Base-by-base conservation (phyloP, 2,329 filamentous ascomycete genomes). In the Harringtonia lauricola region DNA sequence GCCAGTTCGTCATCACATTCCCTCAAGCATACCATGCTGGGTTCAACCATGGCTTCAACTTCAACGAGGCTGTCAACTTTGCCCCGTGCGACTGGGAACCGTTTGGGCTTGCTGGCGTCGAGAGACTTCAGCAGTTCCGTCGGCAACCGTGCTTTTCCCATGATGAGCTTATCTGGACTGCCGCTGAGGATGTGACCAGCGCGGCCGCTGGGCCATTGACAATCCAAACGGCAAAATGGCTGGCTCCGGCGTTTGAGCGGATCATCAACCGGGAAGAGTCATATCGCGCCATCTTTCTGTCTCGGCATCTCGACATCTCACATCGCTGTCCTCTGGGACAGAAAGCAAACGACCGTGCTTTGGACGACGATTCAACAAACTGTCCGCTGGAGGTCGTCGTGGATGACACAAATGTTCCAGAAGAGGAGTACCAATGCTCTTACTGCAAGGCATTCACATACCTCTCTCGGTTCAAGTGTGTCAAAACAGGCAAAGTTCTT, bases 61-160 rank as follows among this genome's bases (percentile, higher is more conserved):
- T 95, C 63, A 98, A 98, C 54, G 92, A 98, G 61, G 92, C 92
- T 6, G 92, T 98, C 53, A 98, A 98, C 59, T 98, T 98, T 64
- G 92, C 92, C 0, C 92, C 92, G 0, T 73, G 71, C 24, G 92
- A 98, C 55, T 98, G 92, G 92, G 92, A 98, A 56, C 87, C 88
- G 0, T 94, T 81, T 57, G 92, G 92, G 2, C 80, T 90, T 44
- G 74, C 81, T 24, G 89, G 92, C 1, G 89, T 96, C 1, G 81
- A 90, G 54, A 76, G 90, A 51, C 69, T 96, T 26, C 86, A 92
- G 54, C 75, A 82, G 40, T 98, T 95, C 60, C 76, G 90, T 44
- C 79, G 89, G 44, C 89, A 95, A 51, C 88, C 92, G 1, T 96
- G 92, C 60, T 98, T 98, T 60, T 96, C 90, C 1, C 92, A 98